Percentiles rank a stretch among this genome's conserved stretches.
These are phyloP conservation scores for Oldenlandia corymbosa DNA, from an alignment of 257 asterid genomes.

Conservation along the genomic window DNA sequence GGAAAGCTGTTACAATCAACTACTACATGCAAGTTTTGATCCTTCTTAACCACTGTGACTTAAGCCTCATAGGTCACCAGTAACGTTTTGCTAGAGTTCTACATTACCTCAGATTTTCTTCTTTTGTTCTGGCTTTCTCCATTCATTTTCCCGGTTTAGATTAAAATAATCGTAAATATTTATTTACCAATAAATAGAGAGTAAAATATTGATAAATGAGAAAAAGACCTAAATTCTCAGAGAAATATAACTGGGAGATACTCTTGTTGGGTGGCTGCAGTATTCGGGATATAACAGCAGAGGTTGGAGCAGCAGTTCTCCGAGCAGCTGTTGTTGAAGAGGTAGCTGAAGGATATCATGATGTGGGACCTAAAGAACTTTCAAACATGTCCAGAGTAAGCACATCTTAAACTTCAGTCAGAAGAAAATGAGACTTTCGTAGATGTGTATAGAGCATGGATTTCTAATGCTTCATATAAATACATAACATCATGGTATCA, in stretches of 20 bases:
- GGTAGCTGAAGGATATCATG: slow-evolving; percentile 83
- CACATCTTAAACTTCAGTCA: not conserved
- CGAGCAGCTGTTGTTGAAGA: slow-evolving; percentile 71
- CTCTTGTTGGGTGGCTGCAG: slow-evolving; percentile 37
- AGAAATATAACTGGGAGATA: slow-evolving; percentile 17
- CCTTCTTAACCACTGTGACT: too few relatives aligned
- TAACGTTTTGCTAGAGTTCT: too few relatives aligned
- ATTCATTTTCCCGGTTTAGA: too few relatives aligned
- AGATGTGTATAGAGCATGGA: not conserved
- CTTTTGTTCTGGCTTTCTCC: too few relatives aligned
- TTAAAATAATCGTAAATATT: too few relatives aligned
- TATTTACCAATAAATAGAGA: not conserved
- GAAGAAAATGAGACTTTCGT: not conserved
- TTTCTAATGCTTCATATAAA: too few relatives aligned
- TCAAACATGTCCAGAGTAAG: slow-evolving; percentile 70
- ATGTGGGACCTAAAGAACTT: slow-evolving; percentile 69
- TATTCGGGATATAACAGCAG: slow-evolving; percentile 86
- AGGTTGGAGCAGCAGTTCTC: slow-evolving; percentile 91
- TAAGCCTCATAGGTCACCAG: too few relatives aligned
- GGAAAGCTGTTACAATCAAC: too few relatives aligned
- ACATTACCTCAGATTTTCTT: too few relatives aligned
- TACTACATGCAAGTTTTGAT: not conserved
- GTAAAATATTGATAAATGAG: not conserved
- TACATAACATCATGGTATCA: too few relatives aligned
- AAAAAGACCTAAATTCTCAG: too few relatives aligned